phyloP scores from a whole-genome alignment of 371 early-diverging fungal species.

The Actinomortierella ambigua region DNA sequence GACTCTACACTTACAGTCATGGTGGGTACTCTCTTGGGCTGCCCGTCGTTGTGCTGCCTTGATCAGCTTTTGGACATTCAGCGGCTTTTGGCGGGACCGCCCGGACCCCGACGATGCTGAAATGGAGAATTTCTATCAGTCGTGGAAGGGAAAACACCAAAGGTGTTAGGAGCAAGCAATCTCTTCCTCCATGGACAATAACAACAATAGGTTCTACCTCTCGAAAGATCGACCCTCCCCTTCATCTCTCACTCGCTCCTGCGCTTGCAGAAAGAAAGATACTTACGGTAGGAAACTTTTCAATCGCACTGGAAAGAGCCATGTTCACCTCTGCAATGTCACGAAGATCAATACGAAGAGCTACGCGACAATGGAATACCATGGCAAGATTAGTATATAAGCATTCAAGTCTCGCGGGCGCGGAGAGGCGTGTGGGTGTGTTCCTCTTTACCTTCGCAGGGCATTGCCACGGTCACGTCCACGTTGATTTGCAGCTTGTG shows the following conservation, averaged over 20 bases:
- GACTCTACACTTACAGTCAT: constrained; percentile 5
- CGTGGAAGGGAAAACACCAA: background rate
- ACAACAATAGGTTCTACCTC: no score
- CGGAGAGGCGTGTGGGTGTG: background rate
- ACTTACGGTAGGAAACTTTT: constrained; percentile 38
- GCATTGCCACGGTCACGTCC: constrained; percentile 90
- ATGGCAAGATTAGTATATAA: background rate
- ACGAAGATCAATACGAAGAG: constrained; percentile 49
- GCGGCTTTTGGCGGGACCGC: constrained; percentile 13
- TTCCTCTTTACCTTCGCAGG: constrained; percentile 68
- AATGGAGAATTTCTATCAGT: constrained; percentile 22
- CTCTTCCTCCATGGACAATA: no score
- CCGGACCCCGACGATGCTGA: constrained; percentile 7
- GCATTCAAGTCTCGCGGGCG: background rate
- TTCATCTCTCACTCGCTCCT: no score
- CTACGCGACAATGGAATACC: constrained; percentile 7
- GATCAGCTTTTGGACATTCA: constrained; percentile 27
- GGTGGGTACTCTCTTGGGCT: constrained; percentile 12
- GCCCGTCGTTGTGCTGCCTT: constrained; percentile 26
- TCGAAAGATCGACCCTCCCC: no score
- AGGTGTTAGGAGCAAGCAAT: no score
- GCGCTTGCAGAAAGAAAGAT: no score
- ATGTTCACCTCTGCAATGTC: constrained; percentile 48
- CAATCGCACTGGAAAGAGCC: constrained; percentile 21
- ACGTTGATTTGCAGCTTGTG: constrained; percentile 81